A percentile compares a stretch with the other conserved stretches of the same genome.
Evolutionary conservation across 2,329 filamentous ascomycete species (phyloP).

Genomic region (Fusarium sp.): DNA sequence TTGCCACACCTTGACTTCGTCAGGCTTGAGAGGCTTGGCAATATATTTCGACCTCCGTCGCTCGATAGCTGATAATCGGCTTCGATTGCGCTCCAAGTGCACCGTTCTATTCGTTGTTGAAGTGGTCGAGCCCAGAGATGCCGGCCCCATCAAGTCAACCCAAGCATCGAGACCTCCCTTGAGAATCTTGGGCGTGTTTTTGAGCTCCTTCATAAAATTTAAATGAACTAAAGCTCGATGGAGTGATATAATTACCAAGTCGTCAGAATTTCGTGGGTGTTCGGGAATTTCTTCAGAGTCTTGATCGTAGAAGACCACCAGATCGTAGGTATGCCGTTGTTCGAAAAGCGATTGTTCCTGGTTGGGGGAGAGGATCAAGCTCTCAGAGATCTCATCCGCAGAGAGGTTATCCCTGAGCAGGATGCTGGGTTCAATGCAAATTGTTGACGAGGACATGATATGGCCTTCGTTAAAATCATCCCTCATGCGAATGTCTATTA

Average conservation of each 20-base stretch:
- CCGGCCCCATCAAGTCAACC: slow-evolving; percentile 80
- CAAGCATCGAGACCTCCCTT: slow-evolving; percentile 87
- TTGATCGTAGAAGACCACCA: slow-evolving; percentile 92
- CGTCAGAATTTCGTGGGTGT: slow-evolving; percentile 50
- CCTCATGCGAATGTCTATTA: slow-evolving; percentile 87
- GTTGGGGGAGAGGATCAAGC: slow-evolving; percentile 75
- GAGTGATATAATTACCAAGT: slow-evolving; percentile 72
- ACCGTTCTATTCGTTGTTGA: slow-evolving; percentile 41
- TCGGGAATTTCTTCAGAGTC: slow-evolving; percentile 61
- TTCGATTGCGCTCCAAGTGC: slow-evolving; percentile 43
- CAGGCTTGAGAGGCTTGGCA: slow-evolving; percentile 76
- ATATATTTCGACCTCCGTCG: slow-evolving; percentile 57
- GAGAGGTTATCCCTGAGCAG: slow-evolving; percentile 74
- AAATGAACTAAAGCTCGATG: slow-evolving; percentile 85
- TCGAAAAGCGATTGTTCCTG: slow-evolving; percentile 80
- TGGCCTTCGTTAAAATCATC: slow-evolving; percentile 88
- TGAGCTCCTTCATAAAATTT: slow-evolving; percentile 80
- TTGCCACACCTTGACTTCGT: slow-evolving; percentile 85
- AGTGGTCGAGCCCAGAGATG: slow-evolving; percentile 63
- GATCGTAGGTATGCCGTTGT: slow-evolving; percentile 77
- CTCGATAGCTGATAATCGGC: slow-evolving; percentile 42
- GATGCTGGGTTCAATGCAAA: slow-evolving; percentile 87
- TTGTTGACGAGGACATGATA: slow-evolving; percentile 82
- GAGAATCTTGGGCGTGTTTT: slow-evolving; percentile 78
- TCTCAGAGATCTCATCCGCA: slow-evolving; percentile 70